Base-by-base conservation (phyloP, 352 stramenopile genomes). In the Elongisporangium anandrum region DNA sequence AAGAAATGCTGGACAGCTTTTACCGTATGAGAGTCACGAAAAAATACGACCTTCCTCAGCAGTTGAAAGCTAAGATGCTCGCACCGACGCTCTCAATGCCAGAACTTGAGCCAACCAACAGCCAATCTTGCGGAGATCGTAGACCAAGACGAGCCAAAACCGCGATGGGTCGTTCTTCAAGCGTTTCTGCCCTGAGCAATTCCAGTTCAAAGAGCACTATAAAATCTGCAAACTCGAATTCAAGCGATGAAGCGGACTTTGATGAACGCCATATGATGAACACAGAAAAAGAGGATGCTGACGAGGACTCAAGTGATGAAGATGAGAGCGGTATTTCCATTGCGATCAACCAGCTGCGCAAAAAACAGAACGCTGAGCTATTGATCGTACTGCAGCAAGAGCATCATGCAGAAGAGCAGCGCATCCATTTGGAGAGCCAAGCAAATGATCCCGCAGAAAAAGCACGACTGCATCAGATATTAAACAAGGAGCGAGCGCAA, bases 11-110 rank as follows among this genome's bases (percentile, higher is more conserved):
- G 4, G 77, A 91, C 13, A 88, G 69, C 51, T 92, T 94, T 52
- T 76, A 92, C 64, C 85, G 86, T 54, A 91, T 94, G 83, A 87
- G 89, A 58, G 71, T 92, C 38, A 90, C 78, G 5, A 93, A 92
- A 48, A 91, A 88, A 50, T 82, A 82, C 21, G 67, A 87, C 47
- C 50, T 92, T 2, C 77, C 79, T 9, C 76, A 83, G 48, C 66
- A 90, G 51, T 48, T 92, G 41, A 61, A 57, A 16, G 23, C 59
- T 12, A 83, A 64, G 56, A 61, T 75, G 12, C 22, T 29, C 10
- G 20, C 7, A n/a, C 29, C 29, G 29, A 41, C 29, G 4, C 29
- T 15, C 5, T 41, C 29, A 8, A 41, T 41, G 29, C 29, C 29
- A 1, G 29, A 41, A 8, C 29, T 41, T 2, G 29, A 41, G 29